Base-by-base conservation (phyloP, 2,329 filamentous ascomycete genomes). In the Penicillium sp. region DNA sequence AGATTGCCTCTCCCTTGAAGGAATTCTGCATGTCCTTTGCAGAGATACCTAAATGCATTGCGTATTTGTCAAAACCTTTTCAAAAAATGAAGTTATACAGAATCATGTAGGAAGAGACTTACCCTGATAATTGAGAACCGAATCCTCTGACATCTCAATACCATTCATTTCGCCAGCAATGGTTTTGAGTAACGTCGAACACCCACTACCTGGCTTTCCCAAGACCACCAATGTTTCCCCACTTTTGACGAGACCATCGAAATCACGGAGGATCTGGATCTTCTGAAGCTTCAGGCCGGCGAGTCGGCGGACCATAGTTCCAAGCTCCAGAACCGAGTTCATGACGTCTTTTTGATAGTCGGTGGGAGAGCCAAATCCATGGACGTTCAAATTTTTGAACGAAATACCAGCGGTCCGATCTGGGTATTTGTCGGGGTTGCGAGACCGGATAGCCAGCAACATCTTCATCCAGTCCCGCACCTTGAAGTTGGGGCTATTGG, bases 151-250 rank as follows among this genome's bases (percentile, higher is more conserved):
- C 17, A 90, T 75, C 54, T 78, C 79, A 60, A 90, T 84, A 42
- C 87, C 87, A 58, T 88, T 82, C 31, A 83, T 87, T 68, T 91
- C 85, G 54, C 87, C 87, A 9, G 86, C 79, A 56, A 91, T 78
- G 0, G 85, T 85, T 74, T 91, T 91, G 49, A 93, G 74, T 55
- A 90, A 81, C 1, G 87, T 91, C 13, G 84, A 87, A 68, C 87
- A 93, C 40, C 66, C 65, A 13, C 44, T 46, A 21, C 45, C 45
- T 13, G 45, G 45, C 15, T 29, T 38, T 17, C 45, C 45, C 28
- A 47, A 13, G 10, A 47, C 45, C 1, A 47, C 17, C 12, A 47
- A 22, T 31, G 39, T 47, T 32, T 47, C 45, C 40, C 45, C 45
- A 10, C 35, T 47, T 15, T 19, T 21, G 13, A 33, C 35, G 4